phyloP scores from a whole-genome alignment of 768 basidiomycete species.

The Scleroderma bovista region DNA sequence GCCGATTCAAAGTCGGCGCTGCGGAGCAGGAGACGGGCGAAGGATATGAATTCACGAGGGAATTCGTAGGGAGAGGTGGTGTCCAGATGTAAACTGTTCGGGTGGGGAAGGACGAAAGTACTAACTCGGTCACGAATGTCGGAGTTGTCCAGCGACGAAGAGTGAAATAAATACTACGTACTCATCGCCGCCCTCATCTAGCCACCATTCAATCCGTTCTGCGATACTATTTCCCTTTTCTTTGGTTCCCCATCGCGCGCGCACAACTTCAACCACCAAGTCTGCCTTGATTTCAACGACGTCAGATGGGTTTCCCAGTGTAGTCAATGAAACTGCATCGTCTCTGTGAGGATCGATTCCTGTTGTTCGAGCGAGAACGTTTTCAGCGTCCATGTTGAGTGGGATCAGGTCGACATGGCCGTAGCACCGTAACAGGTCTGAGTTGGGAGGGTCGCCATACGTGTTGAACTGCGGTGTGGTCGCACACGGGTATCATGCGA shows the following conservation, averaged over 20 bases:
- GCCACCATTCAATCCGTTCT: conserved; percentile 83
- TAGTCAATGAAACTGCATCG: not conserved
- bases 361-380: conserved; percentile 11
- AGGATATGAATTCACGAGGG: conserved; percentile 54
- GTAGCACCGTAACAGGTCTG: conserved; percentile 89
- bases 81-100: conserved; percentile 55
- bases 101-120: conserved; percentile 8
- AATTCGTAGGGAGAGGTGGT: conserved; percentile 43
- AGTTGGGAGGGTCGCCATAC: conserved; percentile 89
- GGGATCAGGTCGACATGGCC: conserved; percentile 84
- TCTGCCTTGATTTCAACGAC: conserved; percentile 76
- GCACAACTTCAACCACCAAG: conserved; percentile 46
- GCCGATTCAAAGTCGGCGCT: conserved; percentile 55
- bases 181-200: conserved; percentile 90
- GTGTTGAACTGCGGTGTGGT: conserved; percentile 73
- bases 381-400: conserved; percentile 25
- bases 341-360: conserved; percentile 14
- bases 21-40: conserved; percentile 58
- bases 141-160: not conserved
- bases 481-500: not conserved
- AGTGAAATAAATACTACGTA: conserved; percentile 31
- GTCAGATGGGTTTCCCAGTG: conserved; percentile 71
- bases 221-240: conserved; percentile 13
- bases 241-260: conserved; percentile 4
- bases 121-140: not conserved